Base-by-base conservation (phyloP, 495 filamentous ascomycete species). In the Aspergillus bertholletiae region DNA sequence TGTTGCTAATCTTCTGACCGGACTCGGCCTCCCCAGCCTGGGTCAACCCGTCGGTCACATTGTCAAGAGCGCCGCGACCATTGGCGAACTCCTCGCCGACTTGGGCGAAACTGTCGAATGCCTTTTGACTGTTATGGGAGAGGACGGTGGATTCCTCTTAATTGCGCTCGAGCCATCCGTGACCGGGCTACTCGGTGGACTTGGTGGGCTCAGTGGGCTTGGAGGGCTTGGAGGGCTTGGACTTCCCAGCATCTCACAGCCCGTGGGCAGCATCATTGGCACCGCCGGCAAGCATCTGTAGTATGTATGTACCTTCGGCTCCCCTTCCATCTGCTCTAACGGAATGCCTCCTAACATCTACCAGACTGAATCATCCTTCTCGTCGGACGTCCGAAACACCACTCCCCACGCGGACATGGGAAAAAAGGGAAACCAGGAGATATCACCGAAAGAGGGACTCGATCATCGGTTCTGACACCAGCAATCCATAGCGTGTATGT, bases 161-260 rank as follows among this genome's bases (percentile, higher is more conserved):
- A 53, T 66, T 40, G 12, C 58, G 22, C 48, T 66, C 23, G 54
- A 58, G 24, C 46, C 51, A n/a, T 49, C 56, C 15, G 39, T 66
- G 9, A 50, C 46, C 11, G 53, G 54, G 21, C 60, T 63, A 17
- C 57, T 66, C 12, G 34, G 17, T 5, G 57, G 63, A 20, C 47
- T 57, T n/a, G n/a, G n/a, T n/a, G n/a, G n/a, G n/a, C n/a, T n/a
- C n/a, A n/a, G n/a, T n/a, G n/a, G n/a, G n/a, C n/a, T n/a, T n/a
- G n/a, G n/a, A n/a, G n/a, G n/a, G n/a, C 57, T 66, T 11, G 34
- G 17, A 5, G 57, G 63, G 18, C 47, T 57, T 27, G 63, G 60
- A 39, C 51, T 66, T 5, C 43, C 50, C 20, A 30, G 54, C 11
- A 43, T 61, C 21, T 50, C 59, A 20, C 47, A 61, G 30, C 62